These are phyloP conservation scores for Acer negundo DNA, from an alignment of 345 rosid species.

Conservation along the genomic window DNA sequence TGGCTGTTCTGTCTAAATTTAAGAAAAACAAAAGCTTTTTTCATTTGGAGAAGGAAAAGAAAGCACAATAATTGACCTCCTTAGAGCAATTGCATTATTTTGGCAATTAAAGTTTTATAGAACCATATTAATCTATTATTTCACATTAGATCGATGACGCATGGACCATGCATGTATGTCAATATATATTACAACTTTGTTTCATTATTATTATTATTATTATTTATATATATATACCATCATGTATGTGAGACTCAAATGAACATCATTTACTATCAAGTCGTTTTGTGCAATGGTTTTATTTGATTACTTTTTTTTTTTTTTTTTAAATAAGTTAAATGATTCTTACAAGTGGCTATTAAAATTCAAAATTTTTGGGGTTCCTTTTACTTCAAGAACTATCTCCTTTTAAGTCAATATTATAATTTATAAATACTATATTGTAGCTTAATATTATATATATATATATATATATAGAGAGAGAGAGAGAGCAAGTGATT, in stretches of 20 bases:
- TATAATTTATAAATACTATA: too few relatives aligned
- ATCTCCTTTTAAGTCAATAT: too few relatives aligned
- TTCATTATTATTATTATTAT: not conserved
- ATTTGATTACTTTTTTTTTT: not conserved
- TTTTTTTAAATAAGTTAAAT: too few relatives aligned
- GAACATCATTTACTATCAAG: too few relatives aligned
- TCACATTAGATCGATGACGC: not conserved
- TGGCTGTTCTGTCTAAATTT: not conserved
- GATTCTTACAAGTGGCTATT: too few relatives aligned
- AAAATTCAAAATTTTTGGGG: too few relatives aligned
- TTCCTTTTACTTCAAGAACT: too few relatives aligned
- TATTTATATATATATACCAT: not conserved
- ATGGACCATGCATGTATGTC: not conserved
- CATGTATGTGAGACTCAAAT: too few relatives aligned
- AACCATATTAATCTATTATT: not conserved
- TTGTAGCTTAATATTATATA: too few relatives aligned
- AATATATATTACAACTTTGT: not conserved
- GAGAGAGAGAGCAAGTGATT: too few relatives aligned
- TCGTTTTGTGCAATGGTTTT: too few relatives aligned
- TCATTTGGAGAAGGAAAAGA: not conserved
- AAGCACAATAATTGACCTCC: not conserved
- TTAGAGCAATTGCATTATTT: not conserved
- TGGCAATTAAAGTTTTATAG: not conserved
- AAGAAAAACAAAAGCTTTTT: not conserved
- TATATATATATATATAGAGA: too few relatives aligned